Conservation (phyloP, 805 yeast genomes). For the Kazachstania taianensis region DNA sequence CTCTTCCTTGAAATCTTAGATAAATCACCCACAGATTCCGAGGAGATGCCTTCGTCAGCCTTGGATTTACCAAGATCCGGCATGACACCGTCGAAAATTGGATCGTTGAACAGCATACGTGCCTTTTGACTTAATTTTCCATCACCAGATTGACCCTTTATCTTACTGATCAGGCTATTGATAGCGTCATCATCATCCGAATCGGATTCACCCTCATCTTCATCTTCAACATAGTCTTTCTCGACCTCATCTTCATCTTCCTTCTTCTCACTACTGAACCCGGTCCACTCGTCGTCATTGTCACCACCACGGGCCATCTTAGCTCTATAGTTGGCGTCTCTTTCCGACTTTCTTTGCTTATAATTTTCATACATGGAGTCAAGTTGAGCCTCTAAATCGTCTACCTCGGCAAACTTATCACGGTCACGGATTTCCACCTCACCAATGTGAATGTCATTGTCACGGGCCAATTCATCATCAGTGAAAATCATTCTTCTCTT, state of each 20-base stretch:
- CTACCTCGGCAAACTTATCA: slow-evolving; percentile 39
- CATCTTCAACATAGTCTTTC: slow-evolving; percentile 35
- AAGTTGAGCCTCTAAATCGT: slow-evolving; percentile 69
- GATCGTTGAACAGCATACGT: slow-evolving; percentile 39
- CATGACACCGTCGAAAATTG: slow-evolving; percentile 42
- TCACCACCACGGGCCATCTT: slow-evolving; percentile 66
- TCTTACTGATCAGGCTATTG: slow-evolving; percentile 44
- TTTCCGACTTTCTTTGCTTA: slow-evolving; percentile 56
- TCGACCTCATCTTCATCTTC: slow-evolving; percentile 28
- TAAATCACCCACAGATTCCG: slow-evolving; percentile 17
- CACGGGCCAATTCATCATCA: slow-evolving; percentile 43
- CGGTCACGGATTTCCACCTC: slow-evolving; percentile 32
- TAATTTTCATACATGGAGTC: slow-evolving; percentile 71
- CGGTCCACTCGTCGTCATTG: slow-evolving; percentile 71
- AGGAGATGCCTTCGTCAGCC: slow-evolving; percentile 6
- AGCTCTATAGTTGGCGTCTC: slow-evolving; percentile 59
- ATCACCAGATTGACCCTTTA: slow-evolving; percentile 38
- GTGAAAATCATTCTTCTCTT: slow-evolving; percentile 53
- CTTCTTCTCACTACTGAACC: slow-evolving; percentile 44
- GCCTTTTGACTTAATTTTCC: slow-evolving; percentile 33
- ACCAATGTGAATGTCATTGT: slow-evolving; percentile 47
- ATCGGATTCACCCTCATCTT: slow-evolving; percentile 38
- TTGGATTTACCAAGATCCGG: slow-evolving; percentile 26
- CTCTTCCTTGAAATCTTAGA: slow-evolving; percentile 11
- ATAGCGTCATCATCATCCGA: slow-evolving; percentile 69